Conservation (phyloP, 2,329 filamentous ascomycete species). For the Fusarium coffeatum region DNA sequence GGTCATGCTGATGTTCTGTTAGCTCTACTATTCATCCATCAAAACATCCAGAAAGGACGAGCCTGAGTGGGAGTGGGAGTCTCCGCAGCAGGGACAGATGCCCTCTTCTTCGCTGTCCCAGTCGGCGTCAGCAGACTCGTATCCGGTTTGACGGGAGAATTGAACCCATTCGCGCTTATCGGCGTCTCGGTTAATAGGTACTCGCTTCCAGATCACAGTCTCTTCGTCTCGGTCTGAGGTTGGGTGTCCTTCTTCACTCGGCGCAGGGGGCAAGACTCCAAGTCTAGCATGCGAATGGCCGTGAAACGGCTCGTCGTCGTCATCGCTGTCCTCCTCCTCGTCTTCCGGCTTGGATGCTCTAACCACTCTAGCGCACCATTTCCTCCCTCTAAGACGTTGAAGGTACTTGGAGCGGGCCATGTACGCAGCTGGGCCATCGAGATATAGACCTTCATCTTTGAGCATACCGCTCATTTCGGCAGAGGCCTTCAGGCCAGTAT, state of each 20-base stretch:
- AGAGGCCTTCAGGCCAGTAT: slow-evolving; percentile 59
- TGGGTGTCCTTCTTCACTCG: slow-evolving; percentile 58
- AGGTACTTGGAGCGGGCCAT: slow-evolving; percentile 56
- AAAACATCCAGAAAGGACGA: slow-evolving; percentile 51
- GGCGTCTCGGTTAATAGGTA: slow-evolving; percentile 56
- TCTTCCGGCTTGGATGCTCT: slow-evolving; percentile 56
- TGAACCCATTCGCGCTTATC: slow-evolving; percentile 60
- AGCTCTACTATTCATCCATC: slow-evolving; percentile 45
- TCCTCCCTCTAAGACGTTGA: slow-evolving; percentile 53
- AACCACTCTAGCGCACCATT: slow-evolving; percentile 59
- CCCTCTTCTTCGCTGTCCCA: slow-evolving; percentile 52
- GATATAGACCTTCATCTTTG: slow-evolving; percentile 64
- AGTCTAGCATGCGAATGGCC: slow-evolving; percentile 47
- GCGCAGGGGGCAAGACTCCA: slow-evolving; percentile 55
- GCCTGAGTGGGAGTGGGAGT: slow-evolving; percentile 53
- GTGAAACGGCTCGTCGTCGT: slow-evolving; percentile 44
- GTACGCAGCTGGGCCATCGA: slow-evolving; percentile 59
- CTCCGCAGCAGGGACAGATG: slow-evolving; percentile 56
- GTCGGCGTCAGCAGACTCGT: slow-evolving; percentile 51
- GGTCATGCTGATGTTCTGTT: slow-evolving; percentile 42
- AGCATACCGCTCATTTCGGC: slow-evolving; percentile 64
- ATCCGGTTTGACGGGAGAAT: slow-evolving; percentile 57
- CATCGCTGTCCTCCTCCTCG: slow-evolving; percentile 42
- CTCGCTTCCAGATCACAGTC: slow-evolving; percentile 63
- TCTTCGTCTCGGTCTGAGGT: slow-evolving; percentile 56